Base-by-base conservation (phyloP, 106 monocot genomes). In the Allium sativum region DNA sequence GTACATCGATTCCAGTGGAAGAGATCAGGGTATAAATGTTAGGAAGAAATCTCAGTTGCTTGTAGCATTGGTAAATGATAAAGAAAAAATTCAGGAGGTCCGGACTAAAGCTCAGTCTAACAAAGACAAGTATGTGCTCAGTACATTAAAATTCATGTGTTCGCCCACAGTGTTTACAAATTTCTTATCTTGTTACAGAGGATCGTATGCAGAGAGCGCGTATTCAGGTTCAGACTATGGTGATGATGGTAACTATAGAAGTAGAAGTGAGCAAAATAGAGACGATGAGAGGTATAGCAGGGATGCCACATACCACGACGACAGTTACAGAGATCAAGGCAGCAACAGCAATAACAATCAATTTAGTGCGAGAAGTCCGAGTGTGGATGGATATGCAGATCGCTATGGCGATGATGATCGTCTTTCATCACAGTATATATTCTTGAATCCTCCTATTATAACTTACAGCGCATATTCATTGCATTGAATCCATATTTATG, bases 21-120 rank as follows among this genome's bases (percentile, higher is more conserved):
- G 80, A 56, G 93, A 93, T 52, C 93, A 93, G 63, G 93, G 93
- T 16, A 88, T 68, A 64, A 93, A 93, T 77, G 80, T 93, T 42
- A 69, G 93, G 53, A 85, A 75, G 74, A 93, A 93, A 85, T 88
- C 88, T 18, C 93, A 88, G 67, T 71, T 45, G 64, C 79, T 93
- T 67, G 88, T 93, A 70, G 42, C 73, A 68, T 67, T 93, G 18
- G 78, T 88, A 44, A 93, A 88, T 88, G 78, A 88, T 68, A 88
- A 82, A 58, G 88, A 93, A 79, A 84, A 69, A 72, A 73, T 93
- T 54, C 79, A 76, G 16, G 88, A 93, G 70, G 73, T 77, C 72
- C 70, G 93, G 45, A 61, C 76, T 67, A 93, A 93, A 80, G 93
- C 88, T 14, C 55, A 70, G 55, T 53, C 76, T 31, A 88, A 79